Evolutionary conservation across 495 filamentous ascomycete genomes (phyloP).

Genomic region (Bacidia rubella): DNA sequence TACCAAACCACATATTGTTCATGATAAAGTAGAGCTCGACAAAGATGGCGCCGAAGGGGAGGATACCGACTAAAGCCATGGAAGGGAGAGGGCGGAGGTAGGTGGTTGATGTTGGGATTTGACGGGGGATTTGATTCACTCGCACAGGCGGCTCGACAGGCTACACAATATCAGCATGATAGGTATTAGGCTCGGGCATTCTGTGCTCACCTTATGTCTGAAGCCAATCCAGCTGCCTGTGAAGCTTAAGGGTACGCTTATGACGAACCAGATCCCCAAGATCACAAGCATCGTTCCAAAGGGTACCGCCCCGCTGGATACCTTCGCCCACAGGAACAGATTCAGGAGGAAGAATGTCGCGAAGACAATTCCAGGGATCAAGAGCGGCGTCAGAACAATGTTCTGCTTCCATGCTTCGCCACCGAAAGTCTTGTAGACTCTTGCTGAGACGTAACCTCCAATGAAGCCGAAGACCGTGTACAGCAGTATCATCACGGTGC

Average conservation of each 20-base stretch:
- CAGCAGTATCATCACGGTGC: conserved; percentile 78
- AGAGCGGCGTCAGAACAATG: conserved; percentile 71
- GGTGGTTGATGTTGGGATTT: conserved; percentile 70
- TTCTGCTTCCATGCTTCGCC: conserved; percentile 91
- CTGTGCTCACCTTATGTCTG: conserved; percentile 36
- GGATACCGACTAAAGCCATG: conserved; percentile 75
- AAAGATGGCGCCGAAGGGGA: conserved; percentile 92
- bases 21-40: conserved; percentile 98
- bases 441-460: conserved; percentile 79
- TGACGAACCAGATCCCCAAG: conserved; percentile 88
- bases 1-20: conserved; percentile 92
- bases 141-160: conserved; percentile 66
- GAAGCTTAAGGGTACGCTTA: conserved; percentile 81
- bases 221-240: conserved; percentile 91
- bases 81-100: conserved; percentile 77
- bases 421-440: conserved; percentile 81
- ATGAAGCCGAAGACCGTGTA: conserved; percentile 89
- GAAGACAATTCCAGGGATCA: conserved; percentile 83
- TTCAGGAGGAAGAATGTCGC: conserved; percentile 83
- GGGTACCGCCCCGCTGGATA: conserved; percentile 83
- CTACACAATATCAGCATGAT: conserved; percentile 14
- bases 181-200: background rate
- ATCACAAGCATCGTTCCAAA: conserved; percentile 94
- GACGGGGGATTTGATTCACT: conserved; percentile 94
- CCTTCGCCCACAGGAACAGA: conserved; percentile 85